These are phyloP conservation scores for Cylindrotheca closterium DNA, from an alignment of 108 stramenopile species.

Conservation along the genomic window DNA sequence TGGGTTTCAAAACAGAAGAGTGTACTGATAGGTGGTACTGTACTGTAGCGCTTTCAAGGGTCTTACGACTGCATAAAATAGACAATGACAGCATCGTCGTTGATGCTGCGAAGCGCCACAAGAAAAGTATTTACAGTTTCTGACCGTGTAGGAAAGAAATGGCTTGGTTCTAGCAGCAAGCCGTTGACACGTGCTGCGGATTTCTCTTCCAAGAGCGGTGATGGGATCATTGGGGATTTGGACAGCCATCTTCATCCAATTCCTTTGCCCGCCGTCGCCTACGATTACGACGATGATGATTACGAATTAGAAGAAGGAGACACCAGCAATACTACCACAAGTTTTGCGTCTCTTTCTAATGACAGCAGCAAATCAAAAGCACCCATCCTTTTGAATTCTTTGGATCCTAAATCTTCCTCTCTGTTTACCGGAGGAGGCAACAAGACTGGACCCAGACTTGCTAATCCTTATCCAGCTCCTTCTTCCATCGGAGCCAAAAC, in stretches of 20 bases:
- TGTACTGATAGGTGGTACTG: no score
- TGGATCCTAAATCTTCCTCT: background rate
- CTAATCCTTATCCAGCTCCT: slow-evolving; percentile 24
- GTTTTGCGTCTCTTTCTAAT: background rate
- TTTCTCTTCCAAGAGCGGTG: slow-evolving; percentile 1
- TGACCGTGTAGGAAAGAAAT: slow-evolving; percentile 15
- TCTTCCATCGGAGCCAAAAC: slow-evolving; percentile 18
- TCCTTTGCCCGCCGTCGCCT: slow-evolving; percentile 30
- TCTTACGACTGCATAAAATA: no score
- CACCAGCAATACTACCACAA: background rate
- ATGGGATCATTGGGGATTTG: background rate
- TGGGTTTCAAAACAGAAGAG: no score
- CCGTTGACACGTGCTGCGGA: background rate
- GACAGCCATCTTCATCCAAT: background rate
- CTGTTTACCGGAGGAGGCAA: background rate
- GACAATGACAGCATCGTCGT: slow-evolving; percentile 1
- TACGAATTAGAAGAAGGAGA: slow-evolving; percentile 2
- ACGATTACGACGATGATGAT: slow-evolving; percentile 28
- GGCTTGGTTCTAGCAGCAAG: slow-evolving; percentile 2
- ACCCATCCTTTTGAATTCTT: background rate
- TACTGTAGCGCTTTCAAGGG: no score
- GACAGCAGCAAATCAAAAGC: background rate
- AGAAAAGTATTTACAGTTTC: slow-evolving; percentile 9
- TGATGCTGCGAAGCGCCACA: slow-evolving; percentile 26
- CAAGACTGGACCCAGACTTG: slow-evolving; percentile 5